These are phyloP conservation scores for Polyplosphaeria fusca DNA, from an alignment of 495 filamentous ascomycete genomes.

Conservation along the genomic window DNA sequence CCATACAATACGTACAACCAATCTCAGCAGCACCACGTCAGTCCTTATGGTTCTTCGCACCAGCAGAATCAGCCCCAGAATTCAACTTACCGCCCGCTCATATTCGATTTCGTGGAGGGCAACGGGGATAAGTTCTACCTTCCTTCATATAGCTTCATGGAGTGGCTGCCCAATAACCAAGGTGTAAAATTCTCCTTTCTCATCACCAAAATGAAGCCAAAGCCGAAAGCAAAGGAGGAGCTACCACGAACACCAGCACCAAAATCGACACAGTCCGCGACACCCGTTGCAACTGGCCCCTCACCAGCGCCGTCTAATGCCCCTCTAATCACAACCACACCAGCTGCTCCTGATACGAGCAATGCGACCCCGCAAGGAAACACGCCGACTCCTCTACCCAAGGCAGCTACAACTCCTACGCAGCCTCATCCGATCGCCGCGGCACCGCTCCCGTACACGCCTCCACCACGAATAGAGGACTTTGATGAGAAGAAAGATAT, in stretches of 20 bases:
- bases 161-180: slow-evolving; percentile 53
- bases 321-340: background rate
- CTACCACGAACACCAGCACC: background rate
- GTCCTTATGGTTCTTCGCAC: background rate
- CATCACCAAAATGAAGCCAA: slow-evolving; percentile 59
- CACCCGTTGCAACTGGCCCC: background rate
- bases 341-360: background rate
- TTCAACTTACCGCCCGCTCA: slow-evolving; percentile 58
- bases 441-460: slow-evolving; percentile 1
- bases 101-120: slow-evolving; percentile 77
- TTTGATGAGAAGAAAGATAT: slow-evolving; percentile 29
- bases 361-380: background rate
- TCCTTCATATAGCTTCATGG: slow-evolving; percentile 80
- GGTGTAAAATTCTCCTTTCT: slow-evolving; percentile 63
- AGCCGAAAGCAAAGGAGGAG: slow-evolving; percentile 25
- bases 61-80: slow-evolving; percentile 49
- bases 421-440: background rate
- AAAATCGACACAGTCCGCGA: background rate
- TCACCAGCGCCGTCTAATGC: background rate
- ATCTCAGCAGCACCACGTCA: background rate
- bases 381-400: background rate
- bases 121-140: slow-evolving; percentile 86
- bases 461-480: slow-evolving; percentile 21
- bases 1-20: slow-evolving; percentile 24
- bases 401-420: background rate